phyloP scores from a whole-genome alignment of 768 basidiomycete genomes.

The Lactarius evosmus region DNA sequence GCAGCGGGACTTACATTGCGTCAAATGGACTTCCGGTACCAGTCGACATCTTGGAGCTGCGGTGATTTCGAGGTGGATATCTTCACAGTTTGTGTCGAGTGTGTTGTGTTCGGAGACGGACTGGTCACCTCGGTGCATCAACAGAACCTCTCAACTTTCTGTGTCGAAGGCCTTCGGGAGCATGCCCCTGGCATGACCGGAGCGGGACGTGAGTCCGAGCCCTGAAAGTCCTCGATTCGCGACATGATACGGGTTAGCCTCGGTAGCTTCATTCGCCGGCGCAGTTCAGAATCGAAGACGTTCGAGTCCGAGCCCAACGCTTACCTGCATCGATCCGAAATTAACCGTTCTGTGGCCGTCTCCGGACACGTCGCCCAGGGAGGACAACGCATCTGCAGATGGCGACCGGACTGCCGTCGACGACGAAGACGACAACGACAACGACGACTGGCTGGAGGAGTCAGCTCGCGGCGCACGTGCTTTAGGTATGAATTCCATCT shows the following conservation, averaged over 20 bases:
- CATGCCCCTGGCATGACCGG: background rate
- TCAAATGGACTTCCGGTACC: constrained; percentile 20
- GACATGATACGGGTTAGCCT: background rate
- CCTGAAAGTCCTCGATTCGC: background rate
- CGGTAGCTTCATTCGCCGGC: background rate
- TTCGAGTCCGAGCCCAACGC: constrained; percentile 13
- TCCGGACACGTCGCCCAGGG: constrained; percentile 10
- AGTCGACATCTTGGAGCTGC: constrained; percentile 6
- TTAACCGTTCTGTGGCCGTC: constrained; percentile 14
- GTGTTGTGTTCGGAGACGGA: background rate
- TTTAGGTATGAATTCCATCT: background rate
- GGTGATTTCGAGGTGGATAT: constrained; percentile 9
- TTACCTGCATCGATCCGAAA: constrained; percentile 19
- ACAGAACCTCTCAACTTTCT: constrained; percentile 3
- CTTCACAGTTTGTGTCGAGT: constrained; percentile 11
- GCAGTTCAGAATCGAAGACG: background rate
- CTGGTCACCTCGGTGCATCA: background rate
- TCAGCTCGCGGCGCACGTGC: background rate
- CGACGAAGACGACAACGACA: background rate
- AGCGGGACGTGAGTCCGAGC: constrained; percentile 11
- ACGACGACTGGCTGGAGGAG: background rate
- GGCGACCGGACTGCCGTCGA: background rate
- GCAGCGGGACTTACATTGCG: background rate
- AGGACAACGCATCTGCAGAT: constrained; percentile 1
- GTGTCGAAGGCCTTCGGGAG: background rate